phyloP scores from a whole-genome alignment of 495 filamentous ascomycete species.

The Trichoderma virens region DNA sequence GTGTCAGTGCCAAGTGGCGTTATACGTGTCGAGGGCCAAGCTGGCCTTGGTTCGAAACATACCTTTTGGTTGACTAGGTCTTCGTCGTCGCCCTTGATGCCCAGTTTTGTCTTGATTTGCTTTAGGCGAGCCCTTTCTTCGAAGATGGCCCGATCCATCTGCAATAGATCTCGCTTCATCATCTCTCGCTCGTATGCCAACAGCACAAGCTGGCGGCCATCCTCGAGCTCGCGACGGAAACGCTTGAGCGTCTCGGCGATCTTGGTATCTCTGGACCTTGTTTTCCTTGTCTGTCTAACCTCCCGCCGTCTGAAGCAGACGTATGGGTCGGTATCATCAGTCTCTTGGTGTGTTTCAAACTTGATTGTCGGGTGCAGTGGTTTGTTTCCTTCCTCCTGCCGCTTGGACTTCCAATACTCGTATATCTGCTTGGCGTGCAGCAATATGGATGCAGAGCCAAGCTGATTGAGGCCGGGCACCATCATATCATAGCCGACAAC shows the following conservation, averaged over 20 bases:
- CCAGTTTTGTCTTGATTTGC: conserved; percentile 77
- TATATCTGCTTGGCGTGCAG: conserved; percentile 80
- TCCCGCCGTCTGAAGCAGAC: conserved; percentile 97
- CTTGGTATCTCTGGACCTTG: conserved; percentile 84
- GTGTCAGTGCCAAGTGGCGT: conserved; percentile 3
- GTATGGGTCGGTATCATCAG: conserved; percentile 92
- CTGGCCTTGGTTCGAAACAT: conserved; percentile 21
- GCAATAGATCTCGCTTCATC: conserved; percentile 67
- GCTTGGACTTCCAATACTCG: conserved; percentile 77
- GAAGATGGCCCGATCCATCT: conserved; percentile 67
- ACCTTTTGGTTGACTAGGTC: conserved; percentile 93
- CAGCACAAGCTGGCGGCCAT: conserved; percentile 70
- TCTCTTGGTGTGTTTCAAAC: conserved; percentile 87
- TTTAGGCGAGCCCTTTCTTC: conserved; percentile 71
- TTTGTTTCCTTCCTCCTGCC: conserved; percentile 56
- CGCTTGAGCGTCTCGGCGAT: conserved; percentile 90
- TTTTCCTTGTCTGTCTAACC: conserved; percentile 89
- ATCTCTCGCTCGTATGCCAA: conserved; percentile 72
- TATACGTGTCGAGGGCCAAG: conserved; percentile 21
- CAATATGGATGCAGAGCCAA: conserved; percentile 50
- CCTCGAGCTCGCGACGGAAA: conserved; percentile 85
- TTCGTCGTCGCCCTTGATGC: conserved; percentile 88
- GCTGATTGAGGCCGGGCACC: conserved; percentile 65
- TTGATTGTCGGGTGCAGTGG: conserved; percentile 70
- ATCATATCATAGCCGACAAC: conserved; percentile 75